Evolutionary conservation across 2,329 filamentous ascomycete species (phyloP).

Genomic region (Aspergillus fischeri): DNA sequence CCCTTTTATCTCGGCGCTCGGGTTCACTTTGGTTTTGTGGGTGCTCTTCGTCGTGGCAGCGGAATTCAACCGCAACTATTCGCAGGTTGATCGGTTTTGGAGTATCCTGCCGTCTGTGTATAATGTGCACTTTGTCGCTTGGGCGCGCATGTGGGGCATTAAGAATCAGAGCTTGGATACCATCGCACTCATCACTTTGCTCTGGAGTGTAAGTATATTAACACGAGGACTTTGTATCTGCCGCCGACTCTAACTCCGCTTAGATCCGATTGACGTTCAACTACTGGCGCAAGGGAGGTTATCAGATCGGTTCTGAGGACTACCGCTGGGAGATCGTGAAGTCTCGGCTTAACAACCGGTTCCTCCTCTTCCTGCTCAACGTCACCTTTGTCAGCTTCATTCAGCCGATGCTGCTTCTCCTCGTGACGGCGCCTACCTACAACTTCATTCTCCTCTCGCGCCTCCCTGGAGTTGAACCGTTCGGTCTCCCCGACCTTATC

Average conservation of each 20-base stretch:
- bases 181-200: conserved; percentile 61
- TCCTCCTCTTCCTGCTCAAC: conserved; percentile 81
- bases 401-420: conserved; percentile 77
- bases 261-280: conserved; percentile 85
- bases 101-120: conserved; percentile 84
- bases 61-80: conserved; percentile 89
- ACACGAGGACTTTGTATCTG: not conserved
- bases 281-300: conserved; percentile 94
- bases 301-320: conserved; percentile 83
- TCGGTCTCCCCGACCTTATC: conserved; percentile 57
- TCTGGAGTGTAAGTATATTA: conserved; percentile 69
- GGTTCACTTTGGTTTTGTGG: conserved; percentile 66
- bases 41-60: conserved; percentile 69
- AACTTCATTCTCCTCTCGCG: conserved; percentile 69
- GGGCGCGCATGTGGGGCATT: conserved; percentile 71
- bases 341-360: conserved; percentile 62
- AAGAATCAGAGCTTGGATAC: conserved; percentile 68
- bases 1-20: conserved; percentile 72
- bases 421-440: conserved; percentile 78
- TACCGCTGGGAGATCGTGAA: conserved; percentile 86
- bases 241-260: conserved; percentile 14
- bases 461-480: conserved; percentile 51
- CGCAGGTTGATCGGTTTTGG: conserved; percentile 93
- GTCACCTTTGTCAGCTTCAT: conserved; percentile 80
- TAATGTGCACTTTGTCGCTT: conserved; percentile 77